Evolutionary conservation across 1,284 basidiomycete species (phyloP).

Genomic region (Cryptococcus hybrid): DNA sequence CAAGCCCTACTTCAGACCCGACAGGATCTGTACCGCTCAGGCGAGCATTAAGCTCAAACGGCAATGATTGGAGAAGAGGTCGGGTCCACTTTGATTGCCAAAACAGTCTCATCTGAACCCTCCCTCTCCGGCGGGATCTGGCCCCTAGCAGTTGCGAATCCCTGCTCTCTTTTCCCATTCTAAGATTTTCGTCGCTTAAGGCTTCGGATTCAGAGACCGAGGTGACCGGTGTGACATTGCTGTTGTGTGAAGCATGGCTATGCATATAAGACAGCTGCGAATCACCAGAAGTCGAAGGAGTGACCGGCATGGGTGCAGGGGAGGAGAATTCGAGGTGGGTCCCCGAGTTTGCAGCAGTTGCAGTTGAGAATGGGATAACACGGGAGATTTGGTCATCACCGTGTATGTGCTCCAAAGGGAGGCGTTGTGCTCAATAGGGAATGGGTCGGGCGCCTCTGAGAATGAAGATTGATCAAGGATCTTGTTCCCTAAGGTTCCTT

Average conservation of each 20-base stretch:
- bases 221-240: conserved; percentile 13
- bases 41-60: no score
- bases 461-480: background rate
- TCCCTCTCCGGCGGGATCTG: background rate
- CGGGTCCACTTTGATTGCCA: no score
- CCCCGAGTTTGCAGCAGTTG: background rate
- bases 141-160: background rate
- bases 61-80: no score
- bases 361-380: no score
- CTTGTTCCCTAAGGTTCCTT: background rate
- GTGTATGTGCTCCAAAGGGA: no score
- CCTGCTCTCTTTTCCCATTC: background rate
- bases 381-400: no score
- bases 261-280: conserved; percentile 12
- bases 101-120: no score
- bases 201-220: conserved; percentile 12
- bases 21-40: no score
- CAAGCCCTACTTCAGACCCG: no score
- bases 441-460: conserved; percentile 24
- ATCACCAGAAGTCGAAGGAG: conserved; percentile 16
- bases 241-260: conserved; percentile 7
- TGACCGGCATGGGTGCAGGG: conserved; percentile 2
- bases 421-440: conserved; percentile 1
- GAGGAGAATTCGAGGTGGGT: background rate
- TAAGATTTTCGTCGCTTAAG: background rate